Base-by-base conservation (phyloP, 2,329 filamentous ascomycete genomes). In the Pestalotiopsis sp. region DNA sequence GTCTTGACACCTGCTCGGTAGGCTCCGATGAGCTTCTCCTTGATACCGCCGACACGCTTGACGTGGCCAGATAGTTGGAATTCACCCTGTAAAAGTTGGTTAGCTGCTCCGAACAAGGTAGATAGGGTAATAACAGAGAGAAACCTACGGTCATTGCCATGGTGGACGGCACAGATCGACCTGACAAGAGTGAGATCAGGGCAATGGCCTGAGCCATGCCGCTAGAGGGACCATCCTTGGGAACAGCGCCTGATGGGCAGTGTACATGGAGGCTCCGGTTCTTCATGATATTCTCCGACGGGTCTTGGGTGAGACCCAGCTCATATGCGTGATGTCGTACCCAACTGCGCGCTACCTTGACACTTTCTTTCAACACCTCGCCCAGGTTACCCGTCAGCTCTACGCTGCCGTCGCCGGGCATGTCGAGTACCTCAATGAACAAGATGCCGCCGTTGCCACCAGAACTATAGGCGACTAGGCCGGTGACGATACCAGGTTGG, bases 391-490 rank as follows among this genome's bases (percentile, higher is more conserved):
- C 96, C 1, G 96, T 99, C 31, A 99, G 90, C 82, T 98, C 96
- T 45, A 99, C 94, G 66, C 92, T 91, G 41, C 96, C 96, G 68
- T 89, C 91, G 58, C 96, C 96, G 0, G 96, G 96, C 94, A 98
- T 98, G 78, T 97, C 95, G 12, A 95, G 94, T 59, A 98, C 94
- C 82, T 99, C 96, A 75, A 99, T 99, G 85, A 99, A 99, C 68
- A 99, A 87, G 76, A 99, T 99, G 77, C 93, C 95, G 71, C 96
- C 96, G 79, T 98, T 95, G 62, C 94, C 94, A 64, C 96, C 95
- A 4, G 92, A 92, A 76, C 92, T 94, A 83, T 98, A 99, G 9
- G 96, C 96, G 17, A 99, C 96, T 39, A 99, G 90, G 14, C 96
- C 96, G 0, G 96, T 99, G 49, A 99, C 95, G 68, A 99, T 93